Base-by-base conservation (phyloP, 2,329 filamentous ascomycete genomes). In the Blastomyces emzantsi region DNA sequence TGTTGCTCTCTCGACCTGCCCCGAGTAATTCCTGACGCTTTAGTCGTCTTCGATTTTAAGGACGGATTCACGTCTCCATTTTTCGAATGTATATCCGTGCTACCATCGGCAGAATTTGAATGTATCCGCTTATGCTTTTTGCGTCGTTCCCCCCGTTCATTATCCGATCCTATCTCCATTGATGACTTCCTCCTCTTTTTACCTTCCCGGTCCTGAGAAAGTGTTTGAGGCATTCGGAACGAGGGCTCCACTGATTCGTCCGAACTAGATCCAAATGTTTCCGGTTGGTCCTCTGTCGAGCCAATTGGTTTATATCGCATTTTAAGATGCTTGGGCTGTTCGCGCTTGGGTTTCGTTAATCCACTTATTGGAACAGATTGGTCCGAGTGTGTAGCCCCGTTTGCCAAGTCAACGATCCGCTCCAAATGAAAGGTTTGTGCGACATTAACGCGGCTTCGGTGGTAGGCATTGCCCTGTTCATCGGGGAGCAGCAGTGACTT, bases 261-360 rank as follows among this genome's bases (percentile, higher is more conserved):
- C 2, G 73, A 75, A 62, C 71, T 72, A n/a, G 68, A 72, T 15
- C 73, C 76, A 49, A 76, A 64, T 5, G 72, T 75, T 66, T 76
- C 73, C 1, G 74, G 70, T 0, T 70, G 67, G 1, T 66, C 69
- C 19, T 68, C 65, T 7, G 69, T 68, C 59, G 74, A 77, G 33
- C 78, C 78, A 47, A 78, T 73, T 25, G 78, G 78, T 9, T 72
- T 73, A 65, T 79, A 79, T 39, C 78, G 77, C 76, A 79, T 78
- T 66, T 74, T 77, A 65, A 80, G 62, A 62, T 77, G 66, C 64
- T 75, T 75, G 17, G 78, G 78, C 62, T 80, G 77, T 61, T 75
- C 70, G 45, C 73, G 72, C 43, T 73, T 68, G 2, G 74, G 73
- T 66, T 75, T 78, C 30, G 73, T 70, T 49, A 72, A 64, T 56